Evolutionary conservation across 805 yeast species (phyloP).

Genomic region (Saccharomycopsis oosterbeekiorum): DNA sequence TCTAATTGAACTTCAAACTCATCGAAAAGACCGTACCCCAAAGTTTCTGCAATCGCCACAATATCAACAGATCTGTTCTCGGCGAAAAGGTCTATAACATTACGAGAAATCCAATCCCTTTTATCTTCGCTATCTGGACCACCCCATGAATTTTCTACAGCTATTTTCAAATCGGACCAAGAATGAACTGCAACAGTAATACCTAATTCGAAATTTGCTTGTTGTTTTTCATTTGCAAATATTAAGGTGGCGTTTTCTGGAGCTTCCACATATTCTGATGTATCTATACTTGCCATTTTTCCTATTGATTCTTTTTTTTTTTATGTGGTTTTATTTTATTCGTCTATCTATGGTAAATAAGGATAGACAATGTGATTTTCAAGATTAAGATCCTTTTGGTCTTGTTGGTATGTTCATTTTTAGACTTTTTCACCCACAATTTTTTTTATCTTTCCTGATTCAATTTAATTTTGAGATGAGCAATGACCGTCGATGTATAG

Average conservation of each 20-base stretch:
- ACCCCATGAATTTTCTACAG: slow-evolving; percentile 93
- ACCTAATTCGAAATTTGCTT: slow-evolving; percentile 84
- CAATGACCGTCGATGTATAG: not conserved
- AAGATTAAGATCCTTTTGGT: not conserved
- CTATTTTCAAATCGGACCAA: slow-evolving; percentile 84
- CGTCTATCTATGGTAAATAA: too few species aligned
- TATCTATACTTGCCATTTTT: not conserved
- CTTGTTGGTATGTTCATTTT: not conserved
- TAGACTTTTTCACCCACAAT: not conserved
- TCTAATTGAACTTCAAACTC: slow-evolving; percentile 87
- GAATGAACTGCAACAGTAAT: slow-evolving; percentile 81
- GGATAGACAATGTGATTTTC: too few species aligned
- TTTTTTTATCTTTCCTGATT: not conserved
- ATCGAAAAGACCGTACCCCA: slow-evolving; percentile 85
- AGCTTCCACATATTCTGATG: slow-evolving; percentile 46
- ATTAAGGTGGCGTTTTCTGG: slow-evolving; percentile 31
- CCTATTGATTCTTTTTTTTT: too few species aligned
- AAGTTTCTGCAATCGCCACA: slow-evolving; percentile 71
- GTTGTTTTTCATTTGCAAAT: slow-evolving; percentile 54
- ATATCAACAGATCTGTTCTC: slow-evolving; percentile 59
- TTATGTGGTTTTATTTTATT: too few species aligned
- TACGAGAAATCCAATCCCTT: slow-evolving; percentile 88
- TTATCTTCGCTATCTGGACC: slow-evolving; percentile 86
- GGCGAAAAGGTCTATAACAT: slow-evolving; percentile 68
- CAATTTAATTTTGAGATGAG: not conserved